A percentile compares a stretch with the other conserved stretches of the same genome.
phyloP scores from a whole-genome alignment of 2,329 filamentous ascomycete genomes.

The Colletotrichum filicis region DNA sequence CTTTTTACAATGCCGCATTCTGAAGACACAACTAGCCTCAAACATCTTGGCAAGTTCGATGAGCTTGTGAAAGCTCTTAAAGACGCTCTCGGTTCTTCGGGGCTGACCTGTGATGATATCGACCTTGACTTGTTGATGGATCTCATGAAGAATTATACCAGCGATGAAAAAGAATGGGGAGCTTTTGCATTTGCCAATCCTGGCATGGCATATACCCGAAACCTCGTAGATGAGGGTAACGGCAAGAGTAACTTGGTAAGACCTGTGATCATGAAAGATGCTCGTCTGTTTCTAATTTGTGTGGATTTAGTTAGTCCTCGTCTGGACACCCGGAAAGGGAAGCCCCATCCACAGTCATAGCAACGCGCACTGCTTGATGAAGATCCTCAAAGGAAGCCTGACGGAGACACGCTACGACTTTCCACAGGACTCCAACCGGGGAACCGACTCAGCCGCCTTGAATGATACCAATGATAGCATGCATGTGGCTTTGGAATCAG shows the following conservation, averaged over 20 bases:
- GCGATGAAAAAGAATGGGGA: not conserved
- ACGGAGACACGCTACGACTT: conserved; percentile 86
- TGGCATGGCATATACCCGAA: not conserved
- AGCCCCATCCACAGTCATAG: conserved; percentile 90
- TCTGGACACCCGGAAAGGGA: conserved; percentile 86
- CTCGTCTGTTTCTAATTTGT: not conserved
- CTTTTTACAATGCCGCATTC: not conserved
- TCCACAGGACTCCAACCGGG: conserved; percentile 65
- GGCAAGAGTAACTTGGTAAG: not conserved
- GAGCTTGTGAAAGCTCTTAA: not conserved
- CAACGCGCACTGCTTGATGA: conserved; percentile 93
- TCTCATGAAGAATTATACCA: not conserved
- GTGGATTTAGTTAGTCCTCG: conserved; percentile 72
- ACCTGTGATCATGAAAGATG: no score
- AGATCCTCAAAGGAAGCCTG: conserved; percentile 80
- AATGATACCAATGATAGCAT: not conserved
- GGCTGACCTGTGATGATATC: not conserved
- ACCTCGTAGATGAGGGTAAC: not conserved
- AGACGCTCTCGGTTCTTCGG: not conserved
- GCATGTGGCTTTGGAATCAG: conserved; percentile 65
- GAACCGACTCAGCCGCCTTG: no score
- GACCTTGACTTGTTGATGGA: not conserved
- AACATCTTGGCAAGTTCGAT: not conserved
- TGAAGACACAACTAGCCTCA: not conserved
- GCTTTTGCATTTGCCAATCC: not conserved